Percentiles rank a stretch among this genome's conserved stretches.
These are phyloP conservation scores for Zea luxurians DNA, from an alignment of 176 grass and related monocot species.

Conservation along the genomic window DNA sequence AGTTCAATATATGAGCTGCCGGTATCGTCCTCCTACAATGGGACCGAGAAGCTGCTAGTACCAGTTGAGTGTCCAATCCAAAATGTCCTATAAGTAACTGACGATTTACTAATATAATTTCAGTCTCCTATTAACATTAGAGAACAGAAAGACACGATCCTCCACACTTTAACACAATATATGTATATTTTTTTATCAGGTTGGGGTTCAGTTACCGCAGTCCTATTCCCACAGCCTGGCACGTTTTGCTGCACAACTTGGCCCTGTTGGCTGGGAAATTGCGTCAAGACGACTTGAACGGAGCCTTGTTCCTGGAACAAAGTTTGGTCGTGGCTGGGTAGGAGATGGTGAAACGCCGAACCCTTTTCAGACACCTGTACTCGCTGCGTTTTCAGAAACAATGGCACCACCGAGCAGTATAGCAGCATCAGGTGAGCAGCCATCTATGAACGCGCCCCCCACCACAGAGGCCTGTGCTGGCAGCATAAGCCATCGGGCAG, in stretches of 20 bases:
- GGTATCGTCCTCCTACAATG: conserved; percentile 53
- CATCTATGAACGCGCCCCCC: not conserved
- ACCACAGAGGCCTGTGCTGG: not conserved
- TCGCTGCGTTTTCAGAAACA: conserved; percentile 34
- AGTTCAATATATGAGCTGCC: conserved; percentile 56
- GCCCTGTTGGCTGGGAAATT: conserved; percentile 75
- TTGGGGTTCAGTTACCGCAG: conserved; percentile 68
- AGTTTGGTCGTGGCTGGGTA: conserved; percentile 81
- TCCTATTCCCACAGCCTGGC: conserved; percentile 72
- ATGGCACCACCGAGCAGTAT: conserved; percentile 27
- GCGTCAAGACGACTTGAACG: conserved; percentile 60
- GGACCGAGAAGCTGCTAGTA: conserved; percentile 64
- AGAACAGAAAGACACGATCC: conserved; percentile 15
- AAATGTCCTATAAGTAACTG: conserved; percentile 11
- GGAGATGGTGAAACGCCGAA: conserved; percentile 57
- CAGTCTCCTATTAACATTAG: not conserved
- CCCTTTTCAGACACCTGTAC: conserved; percentile 35
- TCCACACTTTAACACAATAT: conserved; percentile 35
- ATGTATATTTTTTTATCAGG: conserved; percentile 41
- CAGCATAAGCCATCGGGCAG: not conserved
- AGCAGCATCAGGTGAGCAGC: conserved; percentile 32
- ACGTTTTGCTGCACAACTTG: conserved; percentile 70
- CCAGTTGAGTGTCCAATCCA: conserved; percentile 58
- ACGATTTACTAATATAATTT: conserved; percentile 14
- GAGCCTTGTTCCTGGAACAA: conserved; percentile 55